Evolutionary conservation across 164 flowering plant species (phyloP), one percentile per base, ranked within the genome.

Genomic region (Pachysandra terminalis): DNA sequence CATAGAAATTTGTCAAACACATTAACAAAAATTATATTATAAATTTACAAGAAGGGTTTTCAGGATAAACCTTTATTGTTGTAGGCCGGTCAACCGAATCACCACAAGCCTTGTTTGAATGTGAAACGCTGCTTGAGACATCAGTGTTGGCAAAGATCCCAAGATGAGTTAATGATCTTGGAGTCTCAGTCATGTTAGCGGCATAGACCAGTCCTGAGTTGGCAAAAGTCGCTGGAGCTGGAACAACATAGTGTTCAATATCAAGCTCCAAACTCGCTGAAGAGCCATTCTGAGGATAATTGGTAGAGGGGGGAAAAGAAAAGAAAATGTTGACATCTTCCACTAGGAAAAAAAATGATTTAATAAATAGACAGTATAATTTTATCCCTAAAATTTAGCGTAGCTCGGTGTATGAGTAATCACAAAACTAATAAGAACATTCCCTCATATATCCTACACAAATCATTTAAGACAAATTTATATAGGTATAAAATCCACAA

Each of bases 241-340:
- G 97, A 76, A 95, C 87, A 68, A 88, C 90, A 81, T 95, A 95
- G 64, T 89, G 99, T 77, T 95, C 99, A 65, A 95, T 81, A 81
- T 95, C 99, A 73, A 87, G 97, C 84, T 95, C 99, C 87, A 95
- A 85, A 79, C 81, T 89, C 68, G 87, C 84, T 19, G 96, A 74
- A 67, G 94, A 75, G 57, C 86, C 87, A 86, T 79, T 80, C 98
- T 95, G 86, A 23, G 21, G 15, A 24, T 32, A 32, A 32, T 32
- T 32, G 37, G 37, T 32, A 3, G 37, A 32, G 37, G 37, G 7
- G 37, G 37, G 3, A 7, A 32, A 32, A 32, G n/a, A 32, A 7
- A 7, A 7, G 37, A 32, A 32, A 32, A 32, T 3, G 7, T 32
- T 32, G 37, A 32, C 7, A 32, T 7, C 37, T 32, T 32, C 5